Conservation (phyloP, 2,329 filamentous ascomycete species). For the Sordariomycetes sp. region DNA sequence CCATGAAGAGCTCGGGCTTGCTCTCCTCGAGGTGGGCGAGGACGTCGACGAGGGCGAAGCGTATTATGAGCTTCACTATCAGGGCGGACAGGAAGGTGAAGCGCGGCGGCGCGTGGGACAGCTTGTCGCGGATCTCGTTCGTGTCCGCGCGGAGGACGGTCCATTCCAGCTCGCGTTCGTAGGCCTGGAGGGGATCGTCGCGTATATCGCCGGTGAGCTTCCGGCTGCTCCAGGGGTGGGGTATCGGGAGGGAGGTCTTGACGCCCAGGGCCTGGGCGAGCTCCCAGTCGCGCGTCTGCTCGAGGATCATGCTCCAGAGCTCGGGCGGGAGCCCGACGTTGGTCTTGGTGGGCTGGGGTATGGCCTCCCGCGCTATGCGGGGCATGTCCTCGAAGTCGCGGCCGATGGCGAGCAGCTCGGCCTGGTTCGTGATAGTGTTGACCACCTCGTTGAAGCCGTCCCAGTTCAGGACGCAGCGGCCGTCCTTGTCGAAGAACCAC, state of each 20-base stretch:
- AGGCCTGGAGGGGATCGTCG: slow-evolving; percentile 41
- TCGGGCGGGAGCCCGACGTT: slow-evolving; percentile 58
- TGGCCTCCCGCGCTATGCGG: slow-evolving; percentile 17
- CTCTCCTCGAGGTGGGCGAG: slow-evolving; percentile 57
- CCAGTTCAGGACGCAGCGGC: slow-evolving; percentile 44
- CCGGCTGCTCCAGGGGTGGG: slow-evolving; percentile 55
- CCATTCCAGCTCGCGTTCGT: slow-evolving; percentile 75
- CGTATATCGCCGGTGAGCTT: slow-evolving; percentile 52
- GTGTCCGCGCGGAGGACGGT: slow-evolving; percentile 66
- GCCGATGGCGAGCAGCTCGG: slow-evolving; percentile 63
- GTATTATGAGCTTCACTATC: slow-evolving; percentile 81
- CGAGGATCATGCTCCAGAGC: slow-evolving; percentile 81
- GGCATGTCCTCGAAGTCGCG: slow-evolving; percentile 52
- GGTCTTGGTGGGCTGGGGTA: slow-evolving; percentile 21
- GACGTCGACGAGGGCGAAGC: slow-evolving; percentile 74
- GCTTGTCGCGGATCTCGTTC: slow-evolving; percentile 60
- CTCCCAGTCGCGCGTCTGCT: slow-evolving; percentile 84
- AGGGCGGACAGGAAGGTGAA: slow-evolving; percentile 65
- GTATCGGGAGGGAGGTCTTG: slow-evolving; percentile 65
- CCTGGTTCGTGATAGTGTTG: slow-evolving; percentile 65
- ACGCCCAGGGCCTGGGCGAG: slow-evolving; percentile 71
- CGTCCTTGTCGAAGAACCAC: slow-evolving; percentile 59
- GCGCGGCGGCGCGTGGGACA: slow-evolving; percentile 59
- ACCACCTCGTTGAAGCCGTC: slow-evolving; percentile 61
- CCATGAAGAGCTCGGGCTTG: slow-evolving; percentile 62